These are phyloP conservation scores for Spiraea crenata DNA, from an alignment of 331 rosid genomes.

Conservation along the genomic window DNA sequence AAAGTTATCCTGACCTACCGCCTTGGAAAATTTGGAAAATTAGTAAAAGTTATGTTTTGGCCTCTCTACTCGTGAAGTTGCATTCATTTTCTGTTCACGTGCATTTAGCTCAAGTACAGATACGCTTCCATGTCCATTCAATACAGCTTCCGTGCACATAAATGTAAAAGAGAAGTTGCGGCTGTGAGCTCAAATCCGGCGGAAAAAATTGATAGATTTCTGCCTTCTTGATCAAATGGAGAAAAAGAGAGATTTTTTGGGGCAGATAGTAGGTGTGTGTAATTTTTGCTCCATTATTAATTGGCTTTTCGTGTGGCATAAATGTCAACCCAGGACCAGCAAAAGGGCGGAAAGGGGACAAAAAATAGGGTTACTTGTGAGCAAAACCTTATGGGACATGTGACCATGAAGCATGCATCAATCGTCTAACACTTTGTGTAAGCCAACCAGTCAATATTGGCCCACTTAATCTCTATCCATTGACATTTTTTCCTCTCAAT, in stretches of 20 bases:
- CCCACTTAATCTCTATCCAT: background rate
- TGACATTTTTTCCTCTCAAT: no score
- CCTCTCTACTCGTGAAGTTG: no score
- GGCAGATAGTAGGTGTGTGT: background rate
- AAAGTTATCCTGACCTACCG: no score
- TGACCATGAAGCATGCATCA: slow-evolving; percentile 18
- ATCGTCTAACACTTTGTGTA: no score
- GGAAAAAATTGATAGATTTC: background rate
- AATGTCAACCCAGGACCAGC: slow-evolving; percentile 40
- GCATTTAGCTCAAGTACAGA: no score
- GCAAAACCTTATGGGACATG: slow-evolving; percentile 17
- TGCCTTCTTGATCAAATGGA: background rate
- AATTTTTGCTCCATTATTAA: slow-evolving; percentile 3
- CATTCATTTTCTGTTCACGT: no score
- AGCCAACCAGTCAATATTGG: background rate
- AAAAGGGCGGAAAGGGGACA: slow-evolving; percentile 17
- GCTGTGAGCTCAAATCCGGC: background rate
- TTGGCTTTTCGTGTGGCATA: slow-evolving; percentile 28
- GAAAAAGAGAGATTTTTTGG: background rate
- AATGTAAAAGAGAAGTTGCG: background rate
- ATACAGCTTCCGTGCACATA: background rate
- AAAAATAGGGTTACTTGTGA: slow-evolving; percentile 1
- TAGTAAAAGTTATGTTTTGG: no score
- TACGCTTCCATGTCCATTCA: no score
- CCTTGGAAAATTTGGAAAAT: no score